phyloP scores from a whole-genome alignment of 257 asterid species.

The Ehretia macrophylla region DNA sequence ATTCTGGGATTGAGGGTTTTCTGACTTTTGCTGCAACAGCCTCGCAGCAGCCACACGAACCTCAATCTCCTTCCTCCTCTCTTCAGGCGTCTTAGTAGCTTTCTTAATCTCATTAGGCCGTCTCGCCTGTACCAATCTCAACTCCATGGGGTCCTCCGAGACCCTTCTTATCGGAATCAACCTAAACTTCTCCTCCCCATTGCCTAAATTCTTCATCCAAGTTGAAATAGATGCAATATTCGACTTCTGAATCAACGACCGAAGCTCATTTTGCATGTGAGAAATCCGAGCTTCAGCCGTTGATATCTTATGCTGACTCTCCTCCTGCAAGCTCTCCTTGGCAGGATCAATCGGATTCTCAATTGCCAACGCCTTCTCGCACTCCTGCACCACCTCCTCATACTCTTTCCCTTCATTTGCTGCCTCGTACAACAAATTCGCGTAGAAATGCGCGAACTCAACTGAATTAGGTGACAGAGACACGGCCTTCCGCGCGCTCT shows the following conservation, averaged over 20 bases:
- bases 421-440: conserved; percentile 62
- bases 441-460: conserved; percentile 78
- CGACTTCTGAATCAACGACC: conserved; percentile 68
- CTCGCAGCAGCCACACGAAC: conserved; percentile 84
- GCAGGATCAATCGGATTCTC: conserved; percentile 88
- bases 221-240: conserved; percentile 69
- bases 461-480: conserved; percentile 56
- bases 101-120: conserved; percentile 75
- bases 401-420: conserved; percentile 66
- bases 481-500: conserved; percentile 64
- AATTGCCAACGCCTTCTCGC: conserved; percentile 73
- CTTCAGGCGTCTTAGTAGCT: conserved; percentile 71
- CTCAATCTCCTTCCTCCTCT: conserved; percentile 81
- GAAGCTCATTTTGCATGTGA: conserved; percentile 58
- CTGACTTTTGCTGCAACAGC: conserved; percentile 70
- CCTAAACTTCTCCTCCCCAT: conserved; percentile 68
- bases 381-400: conserved; percentile 75
- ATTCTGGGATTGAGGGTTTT: conserved; percentile 28
- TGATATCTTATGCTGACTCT: conserved; percentile 57
- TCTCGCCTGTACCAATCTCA: conserved; percentile 51
- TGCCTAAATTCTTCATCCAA: conserved; percentile 69
- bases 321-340: conserved; percentile 77
- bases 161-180: conserved; percentile 66
- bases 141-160: conserved; percentile 78
- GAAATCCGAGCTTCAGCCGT: conserved; percentile 51